These are phyloP conservation scores for Debaryomycetaceae sp. DNA, from an alignment of 1,139 yeast species.

Conservation along the genomic window DNA sequence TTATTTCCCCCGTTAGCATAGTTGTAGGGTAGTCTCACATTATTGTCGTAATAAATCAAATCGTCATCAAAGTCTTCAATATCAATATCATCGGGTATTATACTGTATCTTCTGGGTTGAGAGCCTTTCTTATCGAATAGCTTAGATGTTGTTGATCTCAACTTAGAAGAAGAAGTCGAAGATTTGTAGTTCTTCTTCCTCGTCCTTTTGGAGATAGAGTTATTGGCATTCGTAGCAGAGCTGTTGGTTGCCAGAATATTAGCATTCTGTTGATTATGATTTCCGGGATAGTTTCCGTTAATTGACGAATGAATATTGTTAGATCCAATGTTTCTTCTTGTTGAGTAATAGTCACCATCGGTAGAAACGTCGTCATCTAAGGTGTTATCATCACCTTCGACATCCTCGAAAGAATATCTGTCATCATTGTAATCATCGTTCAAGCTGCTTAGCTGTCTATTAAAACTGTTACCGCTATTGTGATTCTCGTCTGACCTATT, in stretches of 20 bases:
- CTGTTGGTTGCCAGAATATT: not conserved
- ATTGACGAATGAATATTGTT: constrained; percentile 9
- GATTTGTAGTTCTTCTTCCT: constrained; percentile 26
- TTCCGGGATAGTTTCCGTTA: not conserved
- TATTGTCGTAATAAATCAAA: constrained; percentile 45
- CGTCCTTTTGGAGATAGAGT: constrained; percentile 24
- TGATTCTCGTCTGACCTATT: constrained; percentile 2
- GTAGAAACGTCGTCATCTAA: constrained; percentile 31
- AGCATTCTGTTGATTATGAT: not conserved
- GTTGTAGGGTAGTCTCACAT: constrained; percentile 38
- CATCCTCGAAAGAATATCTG: constrained; percentile 29
- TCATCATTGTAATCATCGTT: constrained; percentile 13
- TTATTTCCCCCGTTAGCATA: constrained; percentile 12
- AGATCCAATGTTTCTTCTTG: constrained; percentile 6
- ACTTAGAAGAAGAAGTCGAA: constrained; percentile 34
- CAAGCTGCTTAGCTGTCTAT: constrained; percentile 4
- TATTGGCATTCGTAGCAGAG: not conserved
- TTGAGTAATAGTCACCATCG: constrained; percentile 23
- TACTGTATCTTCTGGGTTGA: constrained; percentile 69
- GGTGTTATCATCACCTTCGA: constrained; percentile 23
- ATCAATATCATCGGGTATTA: constrained; percentile 65
- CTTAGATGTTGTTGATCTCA: constrained; percentile 67
- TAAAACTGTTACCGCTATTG: constrained; percentile 2
- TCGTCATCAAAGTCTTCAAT: constrained; percentile 65
- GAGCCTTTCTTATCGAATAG: constrained; percentile 69